phyloP scores from a whole-genome alignment of 352 stramenopile genomes.

The Phytopythium boreale region DNA sequence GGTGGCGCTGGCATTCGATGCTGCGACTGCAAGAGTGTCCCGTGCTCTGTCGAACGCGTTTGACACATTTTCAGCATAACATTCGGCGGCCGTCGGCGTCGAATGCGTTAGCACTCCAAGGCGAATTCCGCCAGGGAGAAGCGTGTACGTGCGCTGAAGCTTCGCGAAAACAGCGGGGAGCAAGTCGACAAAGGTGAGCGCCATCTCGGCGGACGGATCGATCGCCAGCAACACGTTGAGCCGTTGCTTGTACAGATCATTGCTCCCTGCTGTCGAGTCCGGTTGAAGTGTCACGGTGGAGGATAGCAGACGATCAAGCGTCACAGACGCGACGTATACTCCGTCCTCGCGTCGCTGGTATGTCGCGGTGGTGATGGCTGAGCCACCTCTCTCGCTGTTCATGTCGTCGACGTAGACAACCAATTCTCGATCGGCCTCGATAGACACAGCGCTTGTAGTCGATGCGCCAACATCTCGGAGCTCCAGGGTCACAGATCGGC shows the following conservation, averaged over 20 bases:
- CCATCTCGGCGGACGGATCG: constrained; percentile 23
- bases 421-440: constrained; percentile 27
- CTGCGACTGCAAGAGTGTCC: constrained; percentile 18
- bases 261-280: constrained; percentile 4
- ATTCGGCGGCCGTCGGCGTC: constrained; percentile 6
- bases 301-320: constrained; percentile 29
- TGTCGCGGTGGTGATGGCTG: constrained; percentile 6
- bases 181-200: constrained; percentile 18
- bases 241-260: constrained; percentile 23
- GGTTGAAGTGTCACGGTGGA: constrained; percentile 32
- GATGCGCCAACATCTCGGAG: constrained; percentile 21
- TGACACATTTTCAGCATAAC: background rate
- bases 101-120: constrained; percentile 24
- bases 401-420: constrained; percentile 52
- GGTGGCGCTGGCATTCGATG: constrained; percentile 2
- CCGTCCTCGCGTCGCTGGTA: constrained; percentile 25
- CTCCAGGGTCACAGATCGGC: constrained; percentile 31
- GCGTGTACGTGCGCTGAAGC: constrained; percentile 31
- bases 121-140: constrained; percentile 18
- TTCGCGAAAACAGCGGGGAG: constrained; percentile 35
- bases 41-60: constrained; percentile 7
- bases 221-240: constrained; percentile 52
- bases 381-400: constrained; percentile 26
- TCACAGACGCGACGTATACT: constrained; percentile 13
- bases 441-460: constrained; percentile 18